These are phyloP conservation scores for Alternaria sp. DNA, from an alignment of 2,329 filamentous ascomycete species.

Conservation along the genomic window DNA sequence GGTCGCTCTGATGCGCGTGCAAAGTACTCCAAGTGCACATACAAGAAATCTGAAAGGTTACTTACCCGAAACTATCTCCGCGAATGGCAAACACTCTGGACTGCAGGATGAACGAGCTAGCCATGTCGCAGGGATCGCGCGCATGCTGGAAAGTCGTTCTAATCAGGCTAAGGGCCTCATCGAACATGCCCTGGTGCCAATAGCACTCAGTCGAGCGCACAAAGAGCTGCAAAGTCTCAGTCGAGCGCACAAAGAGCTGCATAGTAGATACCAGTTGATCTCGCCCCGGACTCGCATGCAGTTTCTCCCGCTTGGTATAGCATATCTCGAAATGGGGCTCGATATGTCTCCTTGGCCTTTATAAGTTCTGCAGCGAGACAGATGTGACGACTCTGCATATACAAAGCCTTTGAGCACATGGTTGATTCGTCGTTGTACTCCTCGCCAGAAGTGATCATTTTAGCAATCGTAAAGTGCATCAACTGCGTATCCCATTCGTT, in stretches of 20 bases:
- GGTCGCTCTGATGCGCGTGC: neutral
- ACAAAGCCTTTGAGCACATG: slow-evolving; percentile 60
- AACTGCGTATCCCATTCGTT: slow-evolving; percentile 59
- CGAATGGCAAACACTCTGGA: slow-evolving; percentile 79
- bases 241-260: slow-evolving; percentile 72
- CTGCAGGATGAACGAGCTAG: slow-evolving; percentile 82
- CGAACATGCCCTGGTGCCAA: slow-evolving; percentile 77
- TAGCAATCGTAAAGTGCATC: slow-evolving; percentile 92
- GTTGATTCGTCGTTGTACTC: slow-evolving; percentile 65
- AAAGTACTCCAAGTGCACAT: neutral
- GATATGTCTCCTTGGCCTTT: slow-evolving; percentile 67
- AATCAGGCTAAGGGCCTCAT: slow-evolving; percentile 73
- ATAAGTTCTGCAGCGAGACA: slow-evolving; percentile 80
- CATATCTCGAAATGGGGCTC: slow-evolving; percentile 75
- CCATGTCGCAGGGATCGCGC: slow-evolving; percentile 77
- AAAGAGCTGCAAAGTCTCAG: slow-evolving; percentile 77
- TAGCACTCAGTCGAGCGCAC: slow-evolving; percentile 83
- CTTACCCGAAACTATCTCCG: slow-evolving; percentile 68
- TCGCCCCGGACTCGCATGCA: slow-evolving; percentile 82
- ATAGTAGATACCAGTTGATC: slow-evolving; percentile 85
- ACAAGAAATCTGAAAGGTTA: neutral
- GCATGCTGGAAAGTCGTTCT: slow-evolving; percentile 74
- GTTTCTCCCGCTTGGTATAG: slow-evolving; percentile 80
- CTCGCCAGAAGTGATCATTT: slow-evolving; percentile 78
- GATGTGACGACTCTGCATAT: slow-evolving; percentile 81